These are phyloP conservation scores for Tetrapisispora taiwanensis DNA, from an alignment of 805 yeast genomes.

Conservation along the genomic window DNA sequence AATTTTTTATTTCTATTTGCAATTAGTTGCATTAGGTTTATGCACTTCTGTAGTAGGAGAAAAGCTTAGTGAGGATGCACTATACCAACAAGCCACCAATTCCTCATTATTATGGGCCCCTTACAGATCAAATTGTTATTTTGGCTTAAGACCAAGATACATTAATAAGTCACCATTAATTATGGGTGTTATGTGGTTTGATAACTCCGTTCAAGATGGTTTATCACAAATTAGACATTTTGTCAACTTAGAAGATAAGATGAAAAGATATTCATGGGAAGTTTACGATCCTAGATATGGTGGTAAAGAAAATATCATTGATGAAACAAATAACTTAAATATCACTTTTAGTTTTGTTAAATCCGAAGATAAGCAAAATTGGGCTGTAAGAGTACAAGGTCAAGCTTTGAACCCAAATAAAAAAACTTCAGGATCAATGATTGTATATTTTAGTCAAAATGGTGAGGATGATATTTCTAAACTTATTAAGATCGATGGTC, in stretches of 20 bases:
- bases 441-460: constrained; percentile 74
- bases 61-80: neutral
- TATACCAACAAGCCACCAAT: constrained; percentile 31
- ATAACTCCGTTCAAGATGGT: constrained; percentile 46
- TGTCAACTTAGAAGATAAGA: constrained; percentile 62
- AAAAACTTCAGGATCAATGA: constrained; percentile 47
- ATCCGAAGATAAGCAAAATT: constrained; percentile 54
- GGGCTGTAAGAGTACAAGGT: constrained; percentile 73
- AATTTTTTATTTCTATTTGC: neutral
- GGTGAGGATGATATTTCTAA: constrained; percentile 35
- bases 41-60: neutral
- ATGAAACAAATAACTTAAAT: constrained; percentile 50
- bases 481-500: constrained; percentile 11
- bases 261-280: constrained; percentile 77
- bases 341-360: constrained; percentile 70
- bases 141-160: constrained; percentile 71
- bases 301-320: constrained; percentile 68
- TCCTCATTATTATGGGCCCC: constrained; percentile 82
- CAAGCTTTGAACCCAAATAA: constrained; percentile 44
- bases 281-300: constrained; percentile 80
- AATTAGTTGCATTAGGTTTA: neutral
- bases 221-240: constrained; percentile 55
- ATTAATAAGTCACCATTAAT: constrained; percentile 47
- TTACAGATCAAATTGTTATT: constrained; percentile 73
- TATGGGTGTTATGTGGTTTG: constrained; percentile 85